Evolutionary conservation across 2,329 filamentous ascomycete species (phyloP), one percentile per base, ranked within the genome.

Genomic region (Alternaria incomplexa): DNA sequence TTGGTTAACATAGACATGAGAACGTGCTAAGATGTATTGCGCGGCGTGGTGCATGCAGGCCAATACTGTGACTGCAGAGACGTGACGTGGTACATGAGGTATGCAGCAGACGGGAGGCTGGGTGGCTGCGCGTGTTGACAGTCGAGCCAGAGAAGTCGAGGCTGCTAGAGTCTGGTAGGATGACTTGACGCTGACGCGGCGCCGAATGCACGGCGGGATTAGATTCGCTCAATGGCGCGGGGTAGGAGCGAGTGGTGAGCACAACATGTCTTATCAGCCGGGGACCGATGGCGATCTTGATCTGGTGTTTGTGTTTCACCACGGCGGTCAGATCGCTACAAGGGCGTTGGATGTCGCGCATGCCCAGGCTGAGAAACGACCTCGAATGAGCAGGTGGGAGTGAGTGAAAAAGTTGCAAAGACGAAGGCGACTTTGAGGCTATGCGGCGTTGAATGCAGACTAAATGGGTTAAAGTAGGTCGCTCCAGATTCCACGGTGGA

Each of bases 251-350:
- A 56, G 52, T 43, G 25, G 51, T 56, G 58, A 25, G 52, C 58
- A 55, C 46, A 23, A 36, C 58, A 50, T 52, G 36, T 30, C n/a
- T 55, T 50, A 20, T 57, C 32, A 55, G 45, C 28, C 17, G 52
- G 44, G 36, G 52, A n/a, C 58, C 23, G 28, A 61, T 52, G 59
- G 32, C 54, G 23, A 52, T 51, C 17, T 52, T 47, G 23, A 52
- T 51, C 13, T 52, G n/a, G 40, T 58, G 59, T 45, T 40, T 17
- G 54, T 57, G 59, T 62, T 62, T 62, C 59, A 62, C 47, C n/a
- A 60, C 51, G 30, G 43, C 57, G 36, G 23, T 43, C 56, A 56
- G 30, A 32, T 32, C 17, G 51, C 30, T 43, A 44, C 44, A 43
- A 48, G 44, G 44, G 52, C 58, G n/a, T n/a, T 40, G 26, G 8